Evolutionary conservation across 768 basidiomycete species (phyloP).

Genomic region (Rhodotorula diobovata): DNA sequence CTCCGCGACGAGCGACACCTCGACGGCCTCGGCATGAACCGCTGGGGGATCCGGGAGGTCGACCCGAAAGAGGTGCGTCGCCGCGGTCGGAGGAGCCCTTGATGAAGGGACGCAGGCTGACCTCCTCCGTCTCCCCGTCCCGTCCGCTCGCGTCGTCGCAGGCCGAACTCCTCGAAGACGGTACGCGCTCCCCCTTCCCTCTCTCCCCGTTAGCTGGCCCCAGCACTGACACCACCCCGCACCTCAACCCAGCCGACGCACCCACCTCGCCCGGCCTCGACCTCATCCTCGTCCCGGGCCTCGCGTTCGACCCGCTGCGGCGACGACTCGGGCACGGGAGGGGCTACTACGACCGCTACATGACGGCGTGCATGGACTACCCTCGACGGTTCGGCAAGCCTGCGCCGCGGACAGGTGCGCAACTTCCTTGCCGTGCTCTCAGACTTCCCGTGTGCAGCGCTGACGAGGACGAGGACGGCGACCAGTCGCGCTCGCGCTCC

Average conservation of each 20-base stretch:
- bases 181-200: neutral
- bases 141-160: neutral
- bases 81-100: too few relatives aligned
- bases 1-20: constrained; percentile 13
- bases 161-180: constrained; percentile 15
- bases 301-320: constrained; percentile 27
- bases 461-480: neutral
- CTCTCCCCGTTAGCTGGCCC: neutral
- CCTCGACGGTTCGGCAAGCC: constrained; percentile 11
- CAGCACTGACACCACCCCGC: neutral
- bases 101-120: neutral
- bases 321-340: constrained; percentile 33
- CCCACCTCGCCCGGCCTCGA: constrained; percentile 26
- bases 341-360: constrained; percentile 39
- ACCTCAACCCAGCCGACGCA: constrained; percentile 9
- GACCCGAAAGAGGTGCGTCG: constrained; percentile 20
- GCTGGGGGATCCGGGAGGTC: constrained; percentile 34
- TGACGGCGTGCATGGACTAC: constrained; percentile 18
- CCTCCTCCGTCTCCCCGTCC: neutral
- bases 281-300: constrained; percentile 36
- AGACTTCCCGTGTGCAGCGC: neutral
- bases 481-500: constrained; percentile 26
- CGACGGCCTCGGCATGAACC: constrained; percentile 16
- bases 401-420: constrained; percentile 26
- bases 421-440: neutral